Evolutionary conservation across 371 early-diverging fungal species (phyloP), one percentile per base, ranked within the genome.

Genomic region (Chytridium lagenaria): DNA sequence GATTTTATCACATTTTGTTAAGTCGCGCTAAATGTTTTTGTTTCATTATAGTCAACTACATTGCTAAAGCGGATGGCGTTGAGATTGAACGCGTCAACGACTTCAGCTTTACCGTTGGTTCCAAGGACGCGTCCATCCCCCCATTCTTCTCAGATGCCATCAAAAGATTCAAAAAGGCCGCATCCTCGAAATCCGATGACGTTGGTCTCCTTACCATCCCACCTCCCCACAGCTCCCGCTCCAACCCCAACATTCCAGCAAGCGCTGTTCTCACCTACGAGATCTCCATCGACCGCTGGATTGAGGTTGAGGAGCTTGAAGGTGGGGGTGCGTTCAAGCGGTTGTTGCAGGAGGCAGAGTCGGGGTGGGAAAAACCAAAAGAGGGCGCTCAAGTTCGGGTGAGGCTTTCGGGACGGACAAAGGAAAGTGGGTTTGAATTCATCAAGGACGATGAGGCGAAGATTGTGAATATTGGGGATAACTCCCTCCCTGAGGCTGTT

Each of bases 401-500:
- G 69, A 2, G 38, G 38, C 22, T 50, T 7, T 55, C 34, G 38
- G 59, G 44, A 2, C 34, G 33, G 30, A 63, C 50, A 30, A 63
- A 34, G 72, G 65, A 28, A 1, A 52, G 23, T 5, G 38, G 34
- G 7, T 22, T 28, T 30, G 61, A n/a, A 26, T 71, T 63, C 30
- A 26, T 65, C n/a, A 40, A 38, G 23, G 66, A 33, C 26, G 66
- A 66, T 5, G 66, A 66, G 44, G 66, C 37, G 16, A 22, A 5
- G 26, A 44, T 40, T 26, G 38, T 66, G 12, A 66, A 66, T 30
- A 26, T 75, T 23, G 66, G 70, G 15, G 50, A 66, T 22, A 67
- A 67, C 44, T 55, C 22, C n/a, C 51, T 76, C 3, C 76, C 78
- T 0, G 78, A 77, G 74, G 67, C 70, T 37, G 67, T 77, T 3